These are phyloP conservation scores for Eucalyptus guilfoylei DNA, from an alignment of 345 rosid species.

Conservation along the genomic window DNA sequence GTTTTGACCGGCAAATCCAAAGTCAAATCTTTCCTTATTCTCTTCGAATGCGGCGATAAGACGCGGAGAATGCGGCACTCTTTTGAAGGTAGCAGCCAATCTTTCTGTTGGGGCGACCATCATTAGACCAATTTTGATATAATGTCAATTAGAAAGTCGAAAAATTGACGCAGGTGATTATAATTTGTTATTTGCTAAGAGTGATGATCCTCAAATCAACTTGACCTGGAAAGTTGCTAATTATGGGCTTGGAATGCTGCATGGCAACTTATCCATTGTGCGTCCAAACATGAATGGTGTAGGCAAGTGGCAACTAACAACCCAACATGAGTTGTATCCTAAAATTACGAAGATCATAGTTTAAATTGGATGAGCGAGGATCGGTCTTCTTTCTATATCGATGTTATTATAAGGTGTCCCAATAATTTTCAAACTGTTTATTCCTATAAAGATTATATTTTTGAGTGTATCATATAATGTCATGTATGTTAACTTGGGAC, in stretches of 20 bases:
- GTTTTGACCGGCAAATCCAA: neutral
- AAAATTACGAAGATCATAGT: neutral
- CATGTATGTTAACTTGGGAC: neutral
- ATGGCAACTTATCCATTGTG: neutral
- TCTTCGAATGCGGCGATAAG: conserved; percentile 39
- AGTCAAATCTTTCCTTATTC: neutral
- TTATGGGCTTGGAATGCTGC: neutral
- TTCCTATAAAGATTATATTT: neutral
- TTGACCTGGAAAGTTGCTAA: neutral
- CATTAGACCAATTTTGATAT: neutral
- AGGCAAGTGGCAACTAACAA: neutral
- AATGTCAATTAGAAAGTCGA: neutral
- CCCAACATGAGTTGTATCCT: neutral
- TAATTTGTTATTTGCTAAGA: neutral
- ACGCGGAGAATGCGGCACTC: conserved; percentile 15
- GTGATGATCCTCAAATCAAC: neutral
- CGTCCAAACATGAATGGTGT: neutral
- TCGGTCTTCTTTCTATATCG: neutral
- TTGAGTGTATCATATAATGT: neutral
- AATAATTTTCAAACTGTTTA: neutral
- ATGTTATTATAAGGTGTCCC: neutral
- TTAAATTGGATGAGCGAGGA: neutral
- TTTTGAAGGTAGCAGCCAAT: neutral
- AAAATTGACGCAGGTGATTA: neutral
- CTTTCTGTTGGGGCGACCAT: neutral